These are phyloP conservation scores for Diaporthe sp. DNA, from an alignment of 2,329 filamentous ascomycete species.

Conservation along the genomic window DNA sequence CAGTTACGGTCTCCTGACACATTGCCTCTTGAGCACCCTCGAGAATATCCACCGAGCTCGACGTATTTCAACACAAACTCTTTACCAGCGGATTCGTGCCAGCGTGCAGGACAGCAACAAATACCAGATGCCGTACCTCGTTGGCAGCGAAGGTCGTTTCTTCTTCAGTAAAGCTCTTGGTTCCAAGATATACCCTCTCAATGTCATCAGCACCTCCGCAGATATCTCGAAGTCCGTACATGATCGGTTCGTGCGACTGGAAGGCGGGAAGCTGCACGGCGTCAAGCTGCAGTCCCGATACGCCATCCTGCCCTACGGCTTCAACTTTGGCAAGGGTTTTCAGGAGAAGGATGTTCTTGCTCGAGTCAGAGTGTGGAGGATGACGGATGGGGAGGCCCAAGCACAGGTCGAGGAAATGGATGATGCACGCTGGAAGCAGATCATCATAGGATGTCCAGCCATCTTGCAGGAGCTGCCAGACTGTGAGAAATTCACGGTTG, in stretches of 20 bases:
- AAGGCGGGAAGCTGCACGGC: background rate
- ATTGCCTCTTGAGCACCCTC: background rate
- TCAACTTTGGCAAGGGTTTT: background rate
- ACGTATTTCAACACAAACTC: background rate
- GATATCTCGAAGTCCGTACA: background rate
- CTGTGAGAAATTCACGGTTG: background rate
- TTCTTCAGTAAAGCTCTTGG: background rate
- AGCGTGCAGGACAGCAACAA: background rate
- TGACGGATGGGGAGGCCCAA: background rate
- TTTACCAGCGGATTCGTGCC: background rate
- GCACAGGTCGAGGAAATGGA: background rate
- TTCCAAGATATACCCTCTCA: background rate
- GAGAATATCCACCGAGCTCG: background rate
- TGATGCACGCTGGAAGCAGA: background rate
- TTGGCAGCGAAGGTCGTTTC: background rate
- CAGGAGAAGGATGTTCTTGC: background rate
- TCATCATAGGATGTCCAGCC: background rate
- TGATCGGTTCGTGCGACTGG: background rate
- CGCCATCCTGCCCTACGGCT: background rate
- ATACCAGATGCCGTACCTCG: background rate
- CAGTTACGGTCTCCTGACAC: background rate
- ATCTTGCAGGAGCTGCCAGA: background rate
- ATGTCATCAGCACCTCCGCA: background rate
- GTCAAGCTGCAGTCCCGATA: background rate
- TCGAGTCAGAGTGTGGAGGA: background rate